Base-by-base conservation (phyloP, 2,329 filamentous ascomycete species). In the Aspergillus neotritici region DNA sequence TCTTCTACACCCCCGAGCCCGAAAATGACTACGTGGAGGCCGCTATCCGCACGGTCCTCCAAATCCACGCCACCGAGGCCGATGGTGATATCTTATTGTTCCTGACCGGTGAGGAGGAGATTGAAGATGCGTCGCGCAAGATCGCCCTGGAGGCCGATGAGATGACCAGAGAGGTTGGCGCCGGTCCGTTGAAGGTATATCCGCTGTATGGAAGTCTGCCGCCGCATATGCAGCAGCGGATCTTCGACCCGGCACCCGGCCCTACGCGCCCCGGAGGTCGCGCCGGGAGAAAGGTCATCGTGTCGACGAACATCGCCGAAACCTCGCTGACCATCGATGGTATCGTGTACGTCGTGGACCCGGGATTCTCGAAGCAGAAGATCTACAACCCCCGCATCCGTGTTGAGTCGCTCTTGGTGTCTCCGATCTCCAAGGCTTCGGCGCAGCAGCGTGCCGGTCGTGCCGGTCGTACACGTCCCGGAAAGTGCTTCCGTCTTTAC, bases 301-400 rank as follows among this genome's bases (percentile, higher is more conserved):
- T 98, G 25, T 87, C 90, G 8, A 98, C 93, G 53, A 98, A 98
- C 68, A 98, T 98, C 67, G 93, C 93, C 34, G 93, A 98, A 73
- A 98, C 93, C 0, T 91, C 85, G 60, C 80, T 98, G 68, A 98
- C 93, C 36, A 98, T 98, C 48, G 93, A 98, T 62, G 93, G 93
- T 64, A 98, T 98, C 51, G 93, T 98, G 30, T 98, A 96, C 61
- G 93, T 98, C 29, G 91, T 98, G n/a, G 93, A 98, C 61, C 91
- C 93, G 2, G 93, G 93, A 30, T 98, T 98, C 74, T 95, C 89
- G 72, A 98, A 98, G 73, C 93, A 98, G 62, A 98, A 97, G 70
- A 93, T 97, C 50, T 98, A 97, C 75, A 97, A 98, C 67, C 91
- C 93, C 15, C 83, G 93, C 48, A 94, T 95, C 57, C 83, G 93